These are phyloP conservation scores for Crithidia thermophila DNA, from an alignment of 208 protist species.

Conservation along the genomic window DNA sequence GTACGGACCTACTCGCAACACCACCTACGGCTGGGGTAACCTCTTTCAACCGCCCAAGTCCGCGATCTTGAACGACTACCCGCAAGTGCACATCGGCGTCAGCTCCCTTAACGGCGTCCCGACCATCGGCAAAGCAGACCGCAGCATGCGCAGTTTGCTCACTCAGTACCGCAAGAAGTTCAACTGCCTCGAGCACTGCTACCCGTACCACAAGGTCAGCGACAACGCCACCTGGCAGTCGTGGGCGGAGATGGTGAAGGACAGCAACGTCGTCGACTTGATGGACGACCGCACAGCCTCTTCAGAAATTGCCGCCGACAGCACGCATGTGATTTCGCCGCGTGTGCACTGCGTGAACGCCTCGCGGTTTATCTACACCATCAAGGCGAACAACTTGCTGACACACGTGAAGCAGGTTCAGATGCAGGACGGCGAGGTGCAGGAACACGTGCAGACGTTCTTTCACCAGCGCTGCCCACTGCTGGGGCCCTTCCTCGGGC, in stretches of 20 bases:
- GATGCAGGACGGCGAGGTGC: conserved; percentile 46
- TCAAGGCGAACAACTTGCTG: conserved; percentile 81
- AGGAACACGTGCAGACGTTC: conserved; percentile 48
- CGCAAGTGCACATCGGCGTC: conserved; percentile 71
- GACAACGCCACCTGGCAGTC: conserved; percentile 49
- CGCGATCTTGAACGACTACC: conserved; percentile 38
- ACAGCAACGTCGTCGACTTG: conserved; percentile 18
- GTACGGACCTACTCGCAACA: conserved; percentile 48
- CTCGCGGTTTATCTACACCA: conserved; percentile 56
- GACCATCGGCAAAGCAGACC: conserved; percentile 41
- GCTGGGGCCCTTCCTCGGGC: conserved; percentile 58
- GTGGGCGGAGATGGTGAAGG: conserved; percentile 54
- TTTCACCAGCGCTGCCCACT: conserved; percentile 47
- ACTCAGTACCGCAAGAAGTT: conserved; percentile 63
- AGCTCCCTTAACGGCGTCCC: conserved; percentile 77
- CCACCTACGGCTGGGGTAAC: conserved; percentile 61
- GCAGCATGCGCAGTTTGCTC: conserved; percentile 63
- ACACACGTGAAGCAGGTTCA: conserved; percentile 67
- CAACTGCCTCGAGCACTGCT: conserved; percentile 81
- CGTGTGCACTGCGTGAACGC: conserved; percentile 4
- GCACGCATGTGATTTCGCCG: neutral
- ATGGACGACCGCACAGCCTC: neutral
- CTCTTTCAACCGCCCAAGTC: conserved; percentile 43
- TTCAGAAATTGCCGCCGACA: too few relatives aligned
- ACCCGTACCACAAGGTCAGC: conserved; percentile 66